Percentiles rank a stretch among this genome's conserved stretches.
Evolutionary conservation across 1,284 basidiomycete species (phyloP).

Genomic region (Ustanciosporium gigantosporum): DNA sequence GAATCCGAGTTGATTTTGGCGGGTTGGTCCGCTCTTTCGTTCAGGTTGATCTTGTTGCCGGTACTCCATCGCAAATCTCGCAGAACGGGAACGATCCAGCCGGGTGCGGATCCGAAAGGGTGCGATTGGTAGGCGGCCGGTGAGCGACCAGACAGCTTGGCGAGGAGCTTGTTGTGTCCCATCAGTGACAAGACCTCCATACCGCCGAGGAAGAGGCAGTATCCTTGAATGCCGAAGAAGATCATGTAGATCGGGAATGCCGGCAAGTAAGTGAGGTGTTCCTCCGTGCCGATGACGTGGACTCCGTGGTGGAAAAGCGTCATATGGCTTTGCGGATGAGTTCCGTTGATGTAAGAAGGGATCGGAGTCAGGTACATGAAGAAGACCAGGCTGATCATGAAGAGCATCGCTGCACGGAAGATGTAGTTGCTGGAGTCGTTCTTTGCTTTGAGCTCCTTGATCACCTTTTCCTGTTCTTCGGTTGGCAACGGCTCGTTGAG

Average conservation of each 20-base stretch:
- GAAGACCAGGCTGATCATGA: conserved; percentile 41
- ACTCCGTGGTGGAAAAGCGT: conserved; percentile 50
- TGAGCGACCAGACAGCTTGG: conserved; percentile 6
- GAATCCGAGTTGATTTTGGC: conserved; percentile 8
- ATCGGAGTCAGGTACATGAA: conserved; percentile 55
- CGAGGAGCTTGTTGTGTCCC: conserved; percentile 20
- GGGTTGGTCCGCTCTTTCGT: conserved; percentile 21
- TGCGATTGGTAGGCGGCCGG: conserved; percentile 50
- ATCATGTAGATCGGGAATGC: conserved; percentile 56
- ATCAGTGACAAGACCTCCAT: conserved; percentile 44
- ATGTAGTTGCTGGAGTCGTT: conserved; percentile 56
- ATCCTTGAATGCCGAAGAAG: conserved; percentile 43
- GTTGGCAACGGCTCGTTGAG: conserved; percentile 31
- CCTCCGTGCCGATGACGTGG: conserved; percentile 49
- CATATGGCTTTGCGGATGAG: conserved; percentile 57
- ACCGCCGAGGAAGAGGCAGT: conserved; percentile 31
- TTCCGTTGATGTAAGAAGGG: conserved; percentile 52
- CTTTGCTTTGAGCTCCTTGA: conserved; percentile 33
- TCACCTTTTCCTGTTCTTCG: conserved; percentile 51
- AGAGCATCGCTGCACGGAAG: conserved; percentile 42
- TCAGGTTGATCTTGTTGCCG: conserved; percentile 15
- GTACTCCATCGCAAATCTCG: conserved; percentile 47
- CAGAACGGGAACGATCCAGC: conserved; percentile 48
- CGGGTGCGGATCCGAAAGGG: conserved; percentile 56
- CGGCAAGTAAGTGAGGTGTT: conserved; percentile 56